phyloP scores from a whole-genome alignment of 352 stramenopile species.

The Pythium angustatum region DNA sequence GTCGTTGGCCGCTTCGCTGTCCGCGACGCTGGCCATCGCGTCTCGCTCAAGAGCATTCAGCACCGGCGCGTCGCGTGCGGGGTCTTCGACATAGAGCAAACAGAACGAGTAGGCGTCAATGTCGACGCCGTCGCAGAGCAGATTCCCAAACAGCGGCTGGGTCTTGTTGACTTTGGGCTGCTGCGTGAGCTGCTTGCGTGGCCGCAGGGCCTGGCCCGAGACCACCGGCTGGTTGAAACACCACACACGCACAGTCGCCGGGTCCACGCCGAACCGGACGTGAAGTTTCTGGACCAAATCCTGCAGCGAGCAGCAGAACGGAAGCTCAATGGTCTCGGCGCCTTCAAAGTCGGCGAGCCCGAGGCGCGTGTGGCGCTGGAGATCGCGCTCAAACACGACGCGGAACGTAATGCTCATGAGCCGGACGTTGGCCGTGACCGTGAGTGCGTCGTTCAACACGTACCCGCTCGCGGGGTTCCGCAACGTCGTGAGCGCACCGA shows the following conservation, averaged over 20 bases:
- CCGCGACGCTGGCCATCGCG: neutral
- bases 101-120: conserved; percentile 86
- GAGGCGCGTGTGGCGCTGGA: conserved; percentile 50
- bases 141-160: conserved; percentile 61
- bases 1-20: conserved; percentile 18
- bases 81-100: conserved; percentile 69
- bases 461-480: conserved; percentile 58
- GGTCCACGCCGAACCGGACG: conserved; percentile 32
- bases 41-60: conserved; percentile 27
- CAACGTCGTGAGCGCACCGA: conserved; percentile 57
- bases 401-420: conserved; percentile 83
- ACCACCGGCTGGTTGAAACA: conserved; percentile 81
- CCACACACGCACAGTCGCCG: conserved; percentile 46
- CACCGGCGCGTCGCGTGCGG: conserved; percentile 32
- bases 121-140: conserved; percentile 76
- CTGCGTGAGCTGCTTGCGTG: conserved; percentile 63
- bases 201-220: conserved; percentile 68
- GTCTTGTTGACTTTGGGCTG: conserved; percentile 36
- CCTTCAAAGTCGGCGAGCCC: conserved; percentile 56
- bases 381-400: conserved; percentile 58
- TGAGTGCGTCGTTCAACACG: conserved; percentile 50
- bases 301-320: conserved; percentile 66
- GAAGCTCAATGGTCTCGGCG: conserved; percentile 52
- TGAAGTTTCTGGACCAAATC: conserved; percentile 54
- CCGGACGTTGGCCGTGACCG: conserved; percentile 60